Conservation (phyloP, 371 early-diverging fungal species). For the Racocetra persica region DNA sequence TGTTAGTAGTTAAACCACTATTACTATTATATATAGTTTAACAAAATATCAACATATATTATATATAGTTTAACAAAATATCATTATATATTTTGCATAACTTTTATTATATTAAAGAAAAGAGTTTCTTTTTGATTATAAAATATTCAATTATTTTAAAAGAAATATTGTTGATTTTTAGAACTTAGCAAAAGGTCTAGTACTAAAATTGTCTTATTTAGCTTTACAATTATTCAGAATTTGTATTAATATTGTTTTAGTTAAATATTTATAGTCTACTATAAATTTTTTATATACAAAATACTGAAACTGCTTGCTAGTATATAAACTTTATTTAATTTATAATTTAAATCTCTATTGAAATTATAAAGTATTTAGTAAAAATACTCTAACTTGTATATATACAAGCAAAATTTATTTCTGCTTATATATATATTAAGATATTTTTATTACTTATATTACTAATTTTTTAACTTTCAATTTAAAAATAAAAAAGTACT, state of each 20-base stretch:
- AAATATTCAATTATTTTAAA: constrained; percentile 12
- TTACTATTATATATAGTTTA: background rate
- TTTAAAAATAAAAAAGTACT: background rate
- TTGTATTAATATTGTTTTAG: constrained; percentile 20
- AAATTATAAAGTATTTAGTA: too few species aligned
- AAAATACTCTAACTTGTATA: too few species aligned
- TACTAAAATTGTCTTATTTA: constrained; percentile 1
- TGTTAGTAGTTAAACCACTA: background rate
- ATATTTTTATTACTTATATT: too few species aligned
- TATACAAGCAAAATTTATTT: too few species aligned
- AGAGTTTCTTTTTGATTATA: constrained; percentile 10
- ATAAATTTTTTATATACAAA: constrained; percentile 29
- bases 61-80: background rate
- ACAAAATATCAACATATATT: background rate
- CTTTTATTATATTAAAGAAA: constrained; percentile 18
- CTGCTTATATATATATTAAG: too few species aligned
- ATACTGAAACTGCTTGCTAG: background rate
- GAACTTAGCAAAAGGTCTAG: constrained; percentile 5
- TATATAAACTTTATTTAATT: background rate
- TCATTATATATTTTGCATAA: background rate
- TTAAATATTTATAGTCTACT: background rate
- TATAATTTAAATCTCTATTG: too few species aligned
- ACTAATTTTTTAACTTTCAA: too few species aligned
- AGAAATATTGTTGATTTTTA: constrained; percentile 11
- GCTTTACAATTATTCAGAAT: constrained; percentile 24